A percentile compares a stretch with the other conserved stretches of the same genome.
These are phyloP conservation scores for Grigorovia humatica DNA, from an alignment of 805 yeast species.

Conservation along the genomic window DNA sequence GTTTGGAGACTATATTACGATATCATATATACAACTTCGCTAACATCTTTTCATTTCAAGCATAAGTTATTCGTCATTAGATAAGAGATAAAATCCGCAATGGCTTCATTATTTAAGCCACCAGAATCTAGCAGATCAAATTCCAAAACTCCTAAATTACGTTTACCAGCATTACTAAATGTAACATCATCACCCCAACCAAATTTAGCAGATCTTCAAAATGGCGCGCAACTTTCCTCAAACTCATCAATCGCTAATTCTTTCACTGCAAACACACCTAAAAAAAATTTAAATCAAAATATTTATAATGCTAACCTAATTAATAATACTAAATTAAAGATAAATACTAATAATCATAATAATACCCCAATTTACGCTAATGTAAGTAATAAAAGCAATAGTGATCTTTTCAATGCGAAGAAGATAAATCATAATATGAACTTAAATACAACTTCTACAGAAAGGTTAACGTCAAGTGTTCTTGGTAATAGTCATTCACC, in stretches of 20 bases:
- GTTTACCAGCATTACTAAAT: constrained; percentile 29
- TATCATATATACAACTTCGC: no score
- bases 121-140: constrained; percentile 34
- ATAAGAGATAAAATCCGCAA: constrained; percentile 1
- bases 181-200: neutral
- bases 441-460: neutral
- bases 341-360: no score
- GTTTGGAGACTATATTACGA: no score
- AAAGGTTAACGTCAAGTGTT: constrained; percentile 5
- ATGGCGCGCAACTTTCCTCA: neutral
- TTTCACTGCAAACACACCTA: no score
- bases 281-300: no score
- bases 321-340: no score
- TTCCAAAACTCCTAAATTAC: constrained; percentile 34
- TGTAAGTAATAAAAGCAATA: neutral
- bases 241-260: no score
- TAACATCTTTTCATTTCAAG: neutral
- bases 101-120: constrained; percentile 30
- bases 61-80: neutral
- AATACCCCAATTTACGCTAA: neutral
- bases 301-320: neutral
- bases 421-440: neutral
- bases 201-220: neutral
- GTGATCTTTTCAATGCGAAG: neutral
- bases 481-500: constrained; percentile 1